phyloP scores from a whole-genome alignment of 805 yeast genomes.

The Candida mattraensis region DNA sequence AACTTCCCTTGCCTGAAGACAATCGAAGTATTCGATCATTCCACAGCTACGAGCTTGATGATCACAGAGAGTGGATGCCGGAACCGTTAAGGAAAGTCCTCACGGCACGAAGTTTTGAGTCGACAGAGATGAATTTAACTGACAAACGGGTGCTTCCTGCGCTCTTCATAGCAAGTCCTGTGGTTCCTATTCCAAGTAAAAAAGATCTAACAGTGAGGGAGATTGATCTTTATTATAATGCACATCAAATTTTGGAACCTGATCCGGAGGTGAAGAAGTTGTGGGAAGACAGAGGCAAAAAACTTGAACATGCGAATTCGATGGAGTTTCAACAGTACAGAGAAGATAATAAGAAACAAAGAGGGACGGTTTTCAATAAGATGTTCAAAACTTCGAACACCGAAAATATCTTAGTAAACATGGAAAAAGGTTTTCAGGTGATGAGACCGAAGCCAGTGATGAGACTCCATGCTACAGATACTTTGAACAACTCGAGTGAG shows the following conservation, averaged over 20 bases:
- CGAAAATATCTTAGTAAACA: background rate
- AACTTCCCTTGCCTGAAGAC: constrained; percentile 19
- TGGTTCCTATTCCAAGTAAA: constrained; percentile 14
- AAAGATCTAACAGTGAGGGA: constrained; percentile 60
- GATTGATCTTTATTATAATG: constrained; percentile 52
- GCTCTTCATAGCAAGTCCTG: constrained; percentile 11
- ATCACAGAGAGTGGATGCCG: no score
- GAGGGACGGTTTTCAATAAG: constrained; percentile 2
- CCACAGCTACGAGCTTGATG: no score
- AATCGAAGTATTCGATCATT: constrained; percentile 5
- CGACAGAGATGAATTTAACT: constrained; percentile 25
- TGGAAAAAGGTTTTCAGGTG: constrained; percentile 29
- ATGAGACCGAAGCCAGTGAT: constrained; percentile 28
- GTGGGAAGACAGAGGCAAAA: constrained; percentile 49
- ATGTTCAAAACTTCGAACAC: background rate
- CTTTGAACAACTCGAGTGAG: background rate
- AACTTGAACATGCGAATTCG: constrained; percentile 21
- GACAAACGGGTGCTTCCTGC: constrained; percentile 28
- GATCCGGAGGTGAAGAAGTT: constrained; percentile 52
- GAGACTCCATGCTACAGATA: background rate
- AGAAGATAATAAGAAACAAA: constrained; percentile 3
- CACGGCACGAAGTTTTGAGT: constrained; percentile 12
- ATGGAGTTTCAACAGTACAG: constrained; percentile 9
- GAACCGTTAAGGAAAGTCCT: no score
- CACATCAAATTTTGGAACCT: constrained; percentile 39